These are phyloP conservation scores for Mrakia hoshinonis DNA, from an alignment of 768 basidiomycete genomes.

Conservation along the genomic window DNA sequence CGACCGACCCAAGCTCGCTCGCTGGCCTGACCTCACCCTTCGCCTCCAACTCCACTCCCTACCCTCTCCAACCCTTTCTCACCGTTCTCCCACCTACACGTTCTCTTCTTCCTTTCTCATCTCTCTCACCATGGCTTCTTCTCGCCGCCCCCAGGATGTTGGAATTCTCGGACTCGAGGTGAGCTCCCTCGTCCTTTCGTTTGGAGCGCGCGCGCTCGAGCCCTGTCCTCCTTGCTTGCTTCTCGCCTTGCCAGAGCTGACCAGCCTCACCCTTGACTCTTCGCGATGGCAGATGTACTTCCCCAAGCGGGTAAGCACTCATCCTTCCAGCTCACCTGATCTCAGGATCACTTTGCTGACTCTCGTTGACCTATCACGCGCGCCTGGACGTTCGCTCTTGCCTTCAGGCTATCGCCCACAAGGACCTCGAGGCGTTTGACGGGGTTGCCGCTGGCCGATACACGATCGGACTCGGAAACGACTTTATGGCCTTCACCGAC, in stretches of 20 bases:
- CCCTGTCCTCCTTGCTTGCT: not conserved
- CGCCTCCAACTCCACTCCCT: constrained; percentile 11
- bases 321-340: too few relatives aligned
- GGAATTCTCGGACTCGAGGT: constrained; percentile 56
- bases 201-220: not conserved
- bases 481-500: constrained; percentile 97
- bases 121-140: constrained; percentile 10
- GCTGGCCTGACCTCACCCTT: constrained; percentile 10
- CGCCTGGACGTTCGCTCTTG: too few relatives aligned
- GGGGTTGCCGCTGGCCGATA: constrained; percentile 93
- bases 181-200: not conserved
- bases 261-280: constrained; percentile 39
- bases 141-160: constrained; percentile 72
- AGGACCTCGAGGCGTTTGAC: constrained; percentile 86
- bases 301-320: constrained; percentile 64
- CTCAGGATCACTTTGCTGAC: not conserved
- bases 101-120: not conserved
- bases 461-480: constrained; percentile 95
- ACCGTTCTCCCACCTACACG: not conserved
- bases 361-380: too few relatives aligned
- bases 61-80: constrained; percentile 5
- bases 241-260: not conserved
- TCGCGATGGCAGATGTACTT: constrained; percentile 75
- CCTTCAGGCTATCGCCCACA: constrained; percentile 82
- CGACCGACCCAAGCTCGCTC: not conserved